Percentiles rank a stretch among this genome's conserved stretches.
Evolutionary conservation across 2,329 filamentous ascomycete genomes (phyloP).

Genomic region (Sphaceloma murrayae): DNA sequence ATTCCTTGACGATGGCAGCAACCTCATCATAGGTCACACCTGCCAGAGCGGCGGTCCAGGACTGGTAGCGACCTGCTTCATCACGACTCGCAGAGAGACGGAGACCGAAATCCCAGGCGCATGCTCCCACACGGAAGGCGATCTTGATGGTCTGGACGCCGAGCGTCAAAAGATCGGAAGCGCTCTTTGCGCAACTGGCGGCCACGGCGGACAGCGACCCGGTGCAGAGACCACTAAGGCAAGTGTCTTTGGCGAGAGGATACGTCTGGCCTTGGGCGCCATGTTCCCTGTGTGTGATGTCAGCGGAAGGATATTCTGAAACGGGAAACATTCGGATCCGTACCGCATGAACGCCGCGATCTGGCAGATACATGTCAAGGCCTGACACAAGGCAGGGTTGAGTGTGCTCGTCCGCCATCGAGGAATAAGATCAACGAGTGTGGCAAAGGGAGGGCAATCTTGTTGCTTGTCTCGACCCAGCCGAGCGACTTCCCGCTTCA

Average conservation of each 20-base stretch:
- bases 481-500: slow-evolving; percentile 18
- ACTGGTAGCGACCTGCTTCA: slow-evolving; percentile 8
- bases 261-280: slow-evolving; percentile 18
- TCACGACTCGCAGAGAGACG: slow-evolving; percentile 7
- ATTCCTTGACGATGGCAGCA: background rate
- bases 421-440: slow-evolving; percentile 11
- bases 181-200: slow-evolving; percentile 19
- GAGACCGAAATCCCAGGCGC: slow-evolving; percentile 5
- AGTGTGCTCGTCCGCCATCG: slow-evolving; percentile 19
- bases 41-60: slow-evolving; percentile 15
- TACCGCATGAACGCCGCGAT: slow-evolving; percentile 21
- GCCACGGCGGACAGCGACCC: slow-evolving; percentile 22
- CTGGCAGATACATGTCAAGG: slow-evolving; percentile 21
- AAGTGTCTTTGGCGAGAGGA: slow-evolving; percentile 18
- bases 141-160: slow-evolving; percentile 30
- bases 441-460: slow-evolving; percentile 16
- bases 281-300: slow-evolving; percentile 12
- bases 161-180: slow-evolving; percentile 19
- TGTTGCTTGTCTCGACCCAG: slow-evolving; percentile 18
- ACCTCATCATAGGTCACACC: slow-evolving; percentile 9
- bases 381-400: slow-evolving; percentile 20
- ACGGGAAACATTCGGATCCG: too few species aligned
- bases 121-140: slow-evolving; percentile 41
- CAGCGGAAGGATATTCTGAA: background rate
- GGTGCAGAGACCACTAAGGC: slow-evolving; percentile 22